Base-by-base conservation (phyloP, 805 yeast species). In the Yamadazyma laniorum region DNA sequence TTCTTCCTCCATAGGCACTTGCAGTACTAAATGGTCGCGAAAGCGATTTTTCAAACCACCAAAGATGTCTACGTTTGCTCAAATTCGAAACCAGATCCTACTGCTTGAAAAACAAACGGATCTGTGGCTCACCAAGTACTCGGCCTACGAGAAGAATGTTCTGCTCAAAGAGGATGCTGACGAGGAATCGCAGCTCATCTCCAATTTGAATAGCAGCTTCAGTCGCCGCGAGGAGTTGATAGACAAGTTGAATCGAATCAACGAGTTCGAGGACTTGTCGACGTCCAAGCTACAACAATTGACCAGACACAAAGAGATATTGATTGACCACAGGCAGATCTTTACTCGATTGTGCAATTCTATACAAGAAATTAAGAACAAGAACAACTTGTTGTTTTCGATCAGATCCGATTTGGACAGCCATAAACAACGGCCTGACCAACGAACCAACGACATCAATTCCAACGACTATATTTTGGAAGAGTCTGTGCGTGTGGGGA, bases 361-460 rank as follows among this genome's bases (percentile, higher is more conserved):
- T 5, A 77, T 85, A 29, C 65, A 72, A 44, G 88, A 85, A 51
- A 95, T 85, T 52, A 76, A 96, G 34, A 81, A 85, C 57, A 73
- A 90, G 45, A 61, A 78, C 49, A 88, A 89, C 48, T 63, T 93
- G 23, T 63, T 91, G 31, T 77, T 80, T 34, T 78, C 82, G 42
- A 95, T 91, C 14, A 76, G 90, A 48, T 71, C 79, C 13, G 97
- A 91, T 55, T 83, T 91, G 32, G 82, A 83, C 39, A 77, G 79
- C 21, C 86, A 80, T 55, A 74, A 80, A 33, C 63, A 74, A 32
- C 58, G 73, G 5, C 30, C 5, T 23, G 29, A 17, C 25, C 43
- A 37, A 32, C 29, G 31, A 12, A 16, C 26, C 5, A 28, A 14
- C 7, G 39, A 39, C 6, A 16, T 34, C 8, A 61, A 61, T 48